phyloP scores from a whole-genome alignment of 176 grass and related monocot genomes.

The Secale cereale region DNA sequence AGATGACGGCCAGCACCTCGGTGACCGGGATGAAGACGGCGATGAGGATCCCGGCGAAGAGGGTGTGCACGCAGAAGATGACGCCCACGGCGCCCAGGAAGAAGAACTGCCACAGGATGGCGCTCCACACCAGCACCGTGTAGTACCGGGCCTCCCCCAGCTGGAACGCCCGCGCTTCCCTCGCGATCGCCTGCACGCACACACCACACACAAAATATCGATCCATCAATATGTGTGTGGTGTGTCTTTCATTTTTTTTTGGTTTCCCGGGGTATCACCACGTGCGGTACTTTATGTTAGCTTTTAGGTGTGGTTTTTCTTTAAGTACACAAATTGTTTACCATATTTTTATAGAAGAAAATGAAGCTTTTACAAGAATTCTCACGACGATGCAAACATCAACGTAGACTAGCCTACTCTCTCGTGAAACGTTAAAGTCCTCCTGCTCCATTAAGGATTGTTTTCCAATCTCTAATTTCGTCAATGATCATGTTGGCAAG shows the following conservation, averaged over 20 bases:
- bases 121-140: conserved; percentile 28
- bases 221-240: neutral
- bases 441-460: too few species aligned
- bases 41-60: conserved; percentile 66
- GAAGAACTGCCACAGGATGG: conserved; percentile 63
- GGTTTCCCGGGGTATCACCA: too few species aligned
- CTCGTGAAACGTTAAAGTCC: too few species aligned
- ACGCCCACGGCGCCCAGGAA: conserved; percentile 64
- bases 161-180: conserved; percentile 31
- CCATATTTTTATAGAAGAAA: too few species aligned
- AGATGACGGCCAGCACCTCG: conserved; percentile 52
- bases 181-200: conserved; percentile 42
- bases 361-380: too few species aligned
- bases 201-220: neutral
- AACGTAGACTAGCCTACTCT: too few species aligned
- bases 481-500: too few species aligned
- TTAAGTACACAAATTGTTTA: too few species aligned
- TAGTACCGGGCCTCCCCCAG: conserved; percentile 55
- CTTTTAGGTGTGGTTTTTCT: neutral
- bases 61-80: conserved; percentile 64
- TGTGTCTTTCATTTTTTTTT: too few species aligned
- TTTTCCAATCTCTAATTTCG: too few species aligned
- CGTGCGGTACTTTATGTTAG: too few species aligned
- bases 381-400: too few species aligned
- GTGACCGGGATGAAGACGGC: conserved; percentile 61